Evolutionary conservation across 805 yeast species (phyloP).

Genomic region (Kazachstania psychrophila): DNA sequence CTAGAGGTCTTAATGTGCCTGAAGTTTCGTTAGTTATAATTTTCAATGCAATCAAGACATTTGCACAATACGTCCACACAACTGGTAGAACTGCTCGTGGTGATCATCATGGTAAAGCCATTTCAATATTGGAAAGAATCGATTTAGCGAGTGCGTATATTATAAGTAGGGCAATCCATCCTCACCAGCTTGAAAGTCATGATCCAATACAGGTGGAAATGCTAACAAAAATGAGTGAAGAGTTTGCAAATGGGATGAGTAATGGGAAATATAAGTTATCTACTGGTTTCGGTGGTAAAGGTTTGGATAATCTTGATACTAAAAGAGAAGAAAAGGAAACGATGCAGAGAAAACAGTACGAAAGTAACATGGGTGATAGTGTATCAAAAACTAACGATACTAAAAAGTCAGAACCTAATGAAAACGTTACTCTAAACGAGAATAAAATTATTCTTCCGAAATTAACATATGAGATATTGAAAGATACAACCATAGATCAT

Average conservation of each 20-base stretch:
- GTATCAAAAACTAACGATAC: slow-evolving; percentile 6
- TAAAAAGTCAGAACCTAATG: slow-evolving; percentile 1
- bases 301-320: slow-evolving; percentile 68
- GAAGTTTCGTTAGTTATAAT: slow-evolving; percentile 72
- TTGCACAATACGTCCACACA: slow-evolving; percentile 93
- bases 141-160: slow-evolving; percentile 65
- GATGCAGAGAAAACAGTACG: slow-evolving; percentile 5
- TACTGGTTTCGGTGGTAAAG: slow-evolving; percentile 90
- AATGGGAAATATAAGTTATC: slow-evolving; percentile 55
- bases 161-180: slow-evolving; percentile 39
- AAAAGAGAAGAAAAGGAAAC: slow-evolving; percentile 21
- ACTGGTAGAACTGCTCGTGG: slow-evolving; percentile 97
- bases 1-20: slow-evolving; percentile 92
- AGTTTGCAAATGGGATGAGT: slow-evolving; percentile 52
- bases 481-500: slow-evolving; percentile 50
- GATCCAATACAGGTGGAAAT: slow-evolving; percentile 36
- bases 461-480: slow-evolving; percentile 43
- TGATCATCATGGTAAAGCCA: slow-evolving; percentile 62
- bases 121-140: slow-evolving; percentile 56
- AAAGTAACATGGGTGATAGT: slow-evolving; percentile 1
- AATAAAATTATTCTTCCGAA: slow-evolving; percentile 24
- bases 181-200: slow-evolving; percentile 34
- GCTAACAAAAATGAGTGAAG: slow-evolving; percentile 38
- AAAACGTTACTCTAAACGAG: slow-evolving; percentile 3
- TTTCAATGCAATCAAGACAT: slow-evolving; percentile 72